Conservation (phyloP, 164 flowering plant genomes). For the Hamamelis virginiana region DNA sequence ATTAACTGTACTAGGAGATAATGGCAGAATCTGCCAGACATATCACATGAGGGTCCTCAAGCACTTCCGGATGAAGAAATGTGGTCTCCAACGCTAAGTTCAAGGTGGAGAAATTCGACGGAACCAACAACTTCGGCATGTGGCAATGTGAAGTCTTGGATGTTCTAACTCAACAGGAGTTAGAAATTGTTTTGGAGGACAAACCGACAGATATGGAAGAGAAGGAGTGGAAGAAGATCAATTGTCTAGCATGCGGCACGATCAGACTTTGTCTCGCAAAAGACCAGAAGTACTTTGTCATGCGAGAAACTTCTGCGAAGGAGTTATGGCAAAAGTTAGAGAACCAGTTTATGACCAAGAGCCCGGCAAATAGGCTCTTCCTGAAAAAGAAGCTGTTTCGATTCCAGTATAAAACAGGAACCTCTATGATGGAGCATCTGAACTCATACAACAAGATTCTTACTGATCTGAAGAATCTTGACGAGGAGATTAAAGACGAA, state of each 20-base stretch:
- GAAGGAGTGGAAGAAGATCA: neutral
- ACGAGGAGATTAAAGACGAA: neutral
- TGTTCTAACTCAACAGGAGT: neutral
- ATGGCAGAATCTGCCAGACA: no score
- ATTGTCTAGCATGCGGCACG: neutral
- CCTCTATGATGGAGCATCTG: neutral
- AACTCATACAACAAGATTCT: no score
- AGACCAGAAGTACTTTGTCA: neutral
- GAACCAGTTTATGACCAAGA: no score
- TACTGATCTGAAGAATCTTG: neutral
- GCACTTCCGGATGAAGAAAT: no score
- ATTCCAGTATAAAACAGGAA: neutral
- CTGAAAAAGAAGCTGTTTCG: neutral
- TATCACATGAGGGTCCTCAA: no score
- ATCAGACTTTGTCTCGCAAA: neutral
- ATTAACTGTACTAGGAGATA: no score
- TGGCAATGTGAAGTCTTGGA: no score
- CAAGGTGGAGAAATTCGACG: no score
- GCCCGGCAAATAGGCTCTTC: neutral
- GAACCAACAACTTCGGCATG: no score
- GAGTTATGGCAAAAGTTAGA: no score
- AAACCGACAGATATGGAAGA: no score
- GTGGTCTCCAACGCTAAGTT: no score
- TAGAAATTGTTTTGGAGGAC: neutral
- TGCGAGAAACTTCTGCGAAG: neutral